Evolutionary conservation across 192 early-diverging fungal species (phyloP).

Genomic region (Radiomyces spectabilis): DNA sequence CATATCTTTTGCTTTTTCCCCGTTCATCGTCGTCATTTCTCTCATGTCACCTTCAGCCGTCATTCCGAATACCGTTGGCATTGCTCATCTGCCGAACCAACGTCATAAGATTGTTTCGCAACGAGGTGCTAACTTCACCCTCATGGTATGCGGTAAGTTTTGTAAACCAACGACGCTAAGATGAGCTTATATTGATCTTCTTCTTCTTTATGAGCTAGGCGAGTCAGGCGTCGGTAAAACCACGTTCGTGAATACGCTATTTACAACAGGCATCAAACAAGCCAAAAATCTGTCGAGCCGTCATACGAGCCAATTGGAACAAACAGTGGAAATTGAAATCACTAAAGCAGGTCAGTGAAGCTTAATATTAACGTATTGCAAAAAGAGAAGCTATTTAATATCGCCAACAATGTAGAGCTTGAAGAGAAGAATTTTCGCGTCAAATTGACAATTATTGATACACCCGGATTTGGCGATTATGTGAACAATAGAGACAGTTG

Average conservation of each 20-base stretch:
- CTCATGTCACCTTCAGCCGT: not conserved
- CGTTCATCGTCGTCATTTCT: too few species aligned
- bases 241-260: constrained; percentile 97
- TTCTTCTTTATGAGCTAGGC: constrained; percentile 40
- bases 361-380: not conserved
- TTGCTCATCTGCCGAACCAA: constrained; percentile 91
- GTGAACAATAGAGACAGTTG: constrained; percentile 96
- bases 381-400: not conserved
- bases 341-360: constrained; percentile 75
- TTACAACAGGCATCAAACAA: constrained; percentile 61
- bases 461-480: constrained; percentile 97
- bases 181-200: not conserved
- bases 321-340: constrained; percentile 96
- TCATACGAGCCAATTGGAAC: constrained; percentile 82
- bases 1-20: too few species aligned
- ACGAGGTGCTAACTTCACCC: constrained; percentile 88
- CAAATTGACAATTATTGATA: constrained; percentile 92
- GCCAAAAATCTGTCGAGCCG: constrained; percentile 38
- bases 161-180: too few species aligned
- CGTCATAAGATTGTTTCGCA: constrained; percentile 90
- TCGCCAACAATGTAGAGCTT: constrained; percentile 49
- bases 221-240: constrained; percentile 95
- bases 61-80: constrained; percentile 53
- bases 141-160: constrained; percentile 92
- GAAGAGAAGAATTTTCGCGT: constrained; percentile 95